Base-by-base conservation (phyloP, 768 basidiomycete genomes). In the Mycena leptocephala region DNA sequence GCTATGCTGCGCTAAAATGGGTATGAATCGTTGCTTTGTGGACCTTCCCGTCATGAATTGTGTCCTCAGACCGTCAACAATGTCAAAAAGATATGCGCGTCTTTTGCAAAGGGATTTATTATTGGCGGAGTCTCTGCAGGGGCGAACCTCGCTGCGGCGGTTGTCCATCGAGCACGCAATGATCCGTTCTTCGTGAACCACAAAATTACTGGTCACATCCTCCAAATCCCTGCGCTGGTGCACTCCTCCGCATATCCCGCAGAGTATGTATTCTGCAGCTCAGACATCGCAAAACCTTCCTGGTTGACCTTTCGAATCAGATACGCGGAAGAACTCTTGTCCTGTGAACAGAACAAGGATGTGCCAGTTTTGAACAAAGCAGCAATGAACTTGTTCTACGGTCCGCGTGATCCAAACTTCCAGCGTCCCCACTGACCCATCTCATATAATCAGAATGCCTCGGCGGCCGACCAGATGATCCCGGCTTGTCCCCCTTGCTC, bases 51-150 rank as follows among this genome's bases (percentile, higher is more conserved):
- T n/a, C n/a, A n/a, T n/a, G n/a, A n/a, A n/a, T n/a, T n/a, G n/a
- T n/a, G n/a, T n/a, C n/a, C n/a, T 72, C 46, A 77, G 76, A 39
- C 66, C 1, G 62, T 48, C 26, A n/a, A 35, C 1, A 48, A 69
- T 11, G 41, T 61, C 16, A 8, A 67, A 7, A 11, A 24, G 3
- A 64, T 84, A 6, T 68, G 32, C 5, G 79, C 61, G 2, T 72
- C 72, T 46, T 61, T 79, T 37, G 39, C 39, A 10, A 82, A 82
- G 33, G 83, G 80, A 7, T 79, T 82, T 46, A 69, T 84, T 22
- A 53, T 83, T 37, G 81, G 72, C 0, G 84, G 82, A 11, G 55
- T 58, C n/a, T 84, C 82, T 0, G 76, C 80, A 0, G 83, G 83
- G 3, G 83, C 59, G 2, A 79, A 81, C 11, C 43, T 81, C 24